phyloP scores from a whole-genome alignment of 129 eudicot species.

The Lonicera japonica region DNA sequence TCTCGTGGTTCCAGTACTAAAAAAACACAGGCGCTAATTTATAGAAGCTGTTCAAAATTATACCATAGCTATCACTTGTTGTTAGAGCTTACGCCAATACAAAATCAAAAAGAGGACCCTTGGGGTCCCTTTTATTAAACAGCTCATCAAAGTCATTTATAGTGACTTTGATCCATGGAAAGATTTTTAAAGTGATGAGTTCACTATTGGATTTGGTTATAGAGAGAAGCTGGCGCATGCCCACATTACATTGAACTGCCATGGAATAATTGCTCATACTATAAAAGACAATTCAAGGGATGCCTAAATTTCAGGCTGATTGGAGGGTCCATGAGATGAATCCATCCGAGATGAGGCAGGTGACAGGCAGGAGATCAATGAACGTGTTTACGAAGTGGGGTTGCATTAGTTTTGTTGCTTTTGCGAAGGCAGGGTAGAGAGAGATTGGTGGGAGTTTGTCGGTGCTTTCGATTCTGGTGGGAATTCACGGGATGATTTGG shows the following conservation, averaged over 20 bases:
- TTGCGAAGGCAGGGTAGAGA: slow-evolving; percentile 24
- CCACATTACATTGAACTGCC: not conserved
- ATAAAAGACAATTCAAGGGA: slow-evolving; percentile 28
- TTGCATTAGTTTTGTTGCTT: slow-evolving; percentile 19
- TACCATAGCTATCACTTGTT: slow-evolving; percentile 25
- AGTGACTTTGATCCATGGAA: slow-evolving; percentile 36
- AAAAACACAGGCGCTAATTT: slow-evolving; percentile 31
- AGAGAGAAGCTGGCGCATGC: not conserved
- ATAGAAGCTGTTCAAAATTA: slow-evolving; percentile 35
- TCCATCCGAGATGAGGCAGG: slow-evolving; percentile 29
- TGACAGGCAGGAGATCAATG: not conserved
- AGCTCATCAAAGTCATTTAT: slow-evolving; percentile 23
- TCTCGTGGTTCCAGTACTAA: slow-evolving; percentile 12
- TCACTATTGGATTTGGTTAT: slow-evolving; percentile 24
- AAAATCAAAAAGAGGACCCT: slow-evolving; percentile 24
- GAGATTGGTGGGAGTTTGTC: slow-evolving; percentile 44
- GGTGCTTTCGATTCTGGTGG: slow-evolving; percentile 38
- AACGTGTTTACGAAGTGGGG: slow-evolving; percentile 21
- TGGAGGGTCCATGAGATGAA: slow-evolving; percentile 36
- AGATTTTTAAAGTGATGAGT: slow-evolving; percentile 12
- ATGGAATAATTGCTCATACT: slow-evolving; percentile 28
- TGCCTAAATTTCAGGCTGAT: slow-evolving; percentile 21
- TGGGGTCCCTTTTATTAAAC: slow-evolving; percentile 12
- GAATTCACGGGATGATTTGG: slow-evolving; percentile 18
- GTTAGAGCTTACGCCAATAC: slow-evolving; percentile 8